These are phyloP conservation scores for Moricandia arvensis DNA, from an alignment of 345 rosid species.

Conservation along the genomic window DNA sequence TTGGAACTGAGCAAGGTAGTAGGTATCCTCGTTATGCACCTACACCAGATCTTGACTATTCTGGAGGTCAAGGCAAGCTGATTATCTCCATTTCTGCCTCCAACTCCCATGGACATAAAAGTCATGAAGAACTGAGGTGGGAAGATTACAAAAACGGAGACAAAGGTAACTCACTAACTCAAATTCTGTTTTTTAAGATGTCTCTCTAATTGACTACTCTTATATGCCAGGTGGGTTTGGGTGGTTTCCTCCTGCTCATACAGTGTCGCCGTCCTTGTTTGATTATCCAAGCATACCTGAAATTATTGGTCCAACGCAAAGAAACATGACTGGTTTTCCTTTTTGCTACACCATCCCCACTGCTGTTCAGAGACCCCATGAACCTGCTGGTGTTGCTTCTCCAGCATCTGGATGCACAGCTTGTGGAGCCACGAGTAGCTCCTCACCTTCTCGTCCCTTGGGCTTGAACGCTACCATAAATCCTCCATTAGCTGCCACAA, in stretches of 20 bases:
- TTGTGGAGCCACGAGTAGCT: slow-evolving; percentile 28
- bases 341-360: background rate
- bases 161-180: slow-evolving; percentile 9
- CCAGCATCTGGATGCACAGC: slow-evolving; percentile 20
- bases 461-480: background rate
- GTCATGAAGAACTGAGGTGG: slow-evolving; percentile 15
- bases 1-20: background rate
- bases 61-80: background rate
- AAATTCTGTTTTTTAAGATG: background rate
- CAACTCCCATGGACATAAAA: background rate
- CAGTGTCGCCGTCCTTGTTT: background rate
- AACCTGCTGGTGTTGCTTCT: background rate
- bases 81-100: slow-evolving; percentile 24
- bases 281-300: background rate
- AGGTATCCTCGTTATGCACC: background rate
- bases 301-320: background rate
- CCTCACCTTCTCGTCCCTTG: slow-evolving; percentile 6
- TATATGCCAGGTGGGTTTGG: background rate
- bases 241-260: background rate
- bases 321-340: background rate
- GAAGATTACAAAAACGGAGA: background rate
- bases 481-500: slow-evolving; percentile 11
- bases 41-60: background rate
- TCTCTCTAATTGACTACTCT: background rate
- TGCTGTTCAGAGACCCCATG: background rate